Evolutionary conservation across 228 moss, liverwort and hornwort species (phyloP), one percentile per base, ranked within the genome.

Genomic region (Sphagnum magellanicum): DNA sequence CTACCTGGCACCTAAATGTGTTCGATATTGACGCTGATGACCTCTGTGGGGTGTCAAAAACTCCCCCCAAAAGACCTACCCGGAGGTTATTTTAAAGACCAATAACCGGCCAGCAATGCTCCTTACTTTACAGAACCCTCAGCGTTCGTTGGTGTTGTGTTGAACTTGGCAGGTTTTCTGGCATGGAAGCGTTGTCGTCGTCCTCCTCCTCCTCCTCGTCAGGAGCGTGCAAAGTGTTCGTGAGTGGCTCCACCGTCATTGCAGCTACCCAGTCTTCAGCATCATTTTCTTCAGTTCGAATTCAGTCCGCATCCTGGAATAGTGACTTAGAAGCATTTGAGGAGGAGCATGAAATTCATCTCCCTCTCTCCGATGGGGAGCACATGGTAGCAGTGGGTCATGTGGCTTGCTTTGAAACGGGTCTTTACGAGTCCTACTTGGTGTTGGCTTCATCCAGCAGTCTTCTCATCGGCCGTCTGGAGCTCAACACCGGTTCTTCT

Each of bases 321-420:
- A 14, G 48, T 5, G 16, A 50, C 66, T 48, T 13, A 66, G 15
- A 66, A 66, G 4, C 8, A 6, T 14, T n/a, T 66, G 14, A 11
- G 61, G 48, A 50, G 4, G 68, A 63, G 13, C 68, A 68, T 6
- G 4, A 9, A 9, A 6, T 77, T 8, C 59, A 0, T 4, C 60
- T 85, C 5, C 17, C 71, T 1, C 79, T 85, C n/a, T 51, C 63
- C 17, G 71, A 71, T 5, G 68, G 63, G 10, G 85, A 81, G 11
- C 73, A 61, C 48, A 58, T 79, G 14, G 85, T 68, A 16, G 81
- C 81, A 6, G 12, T 79, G 0, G 77, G 7, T 0, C 17, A 52
- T 14, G 85, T 79, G 0, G 75, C 74, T 6, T 82, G 81, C n/a
- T 74, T 74, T 0, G 68, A 13, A 48, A 82, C 82, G 9, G 85